These are phyloP conservation scores for Ogataea nakhonphanomensis DNA, from an alignment of 805 yeast species.

Conservation along the genomic window DNA sequence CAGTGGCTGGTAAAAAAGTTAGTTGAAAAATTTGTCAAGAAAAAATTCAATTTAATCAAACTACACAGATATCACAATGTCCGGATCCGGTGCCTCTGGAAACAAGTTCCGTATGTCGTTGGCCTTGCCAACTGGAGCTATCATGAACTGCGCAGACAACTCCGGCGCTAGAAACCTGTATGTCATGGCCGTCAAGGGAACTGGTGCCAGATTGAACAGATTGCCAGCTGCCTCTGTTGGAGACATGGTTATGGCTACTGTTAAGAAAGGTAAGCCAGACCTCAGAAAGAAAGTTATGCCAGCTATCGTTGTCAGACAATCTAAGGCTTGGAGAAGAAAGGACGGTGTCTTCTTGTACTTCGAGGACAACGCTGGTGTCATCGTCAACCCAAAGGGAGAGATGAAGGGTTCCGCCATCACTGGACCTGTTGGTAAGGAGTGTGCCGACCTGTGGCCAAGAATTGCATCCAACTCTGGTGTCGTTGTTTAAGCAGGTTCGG, in stretches of 20 bases:
- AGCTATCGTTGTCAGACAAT: conserved; percentile 98
- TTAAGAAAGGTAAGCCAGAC: conserved; percentile 99
- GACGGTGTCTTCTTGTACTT: conserved; percentile 99
- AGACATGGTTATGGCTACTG: conserved; percentile 99
- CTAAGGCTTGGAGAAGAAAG: conserved; percentile 99
- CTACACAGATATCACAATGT: conserved; percentile 41
- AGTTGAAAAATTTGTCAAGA: conserved; percentile 8
- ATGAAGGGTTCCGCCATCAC: conserved; percentile 99
- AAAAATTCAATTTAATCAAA: conserved; percentile 7
- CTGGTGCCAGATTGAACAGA: conserved; percentile 99
- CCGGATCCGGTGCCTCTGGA: conserved; percentile 97
- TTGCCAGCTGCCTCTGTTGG: conserved; percentile 99
- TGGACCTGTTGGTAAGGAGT: conserved; percentile 99
- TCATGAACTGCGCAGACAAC: conserved; percentile 99
- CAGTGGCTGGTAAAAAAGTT: conserved; percentile 6
- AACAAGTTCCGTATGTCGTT: conserved; percentile 99
- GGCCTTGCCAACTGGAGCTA: conserved; percentile 99
- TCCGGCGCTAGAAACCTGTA: conserved; percentile 99
- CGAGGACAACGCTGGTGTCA: conserved; percentile 99
- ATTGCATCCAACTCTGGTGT: conserved; percentile 99
- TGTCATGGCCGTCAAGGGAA: conserved; percentile 98
- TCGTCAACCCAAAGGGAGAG: conserved; percentile 99
- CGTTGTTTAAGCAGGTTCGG: conserved; percentile 70
- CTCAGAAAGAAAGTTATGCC: conserved; percentile 99
- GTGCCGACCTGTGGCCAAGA: conserved; percentile 99